Conservation (phyloP, 495 filamentous ascomycete species). For the Penicillium roqueforti region DNA sequence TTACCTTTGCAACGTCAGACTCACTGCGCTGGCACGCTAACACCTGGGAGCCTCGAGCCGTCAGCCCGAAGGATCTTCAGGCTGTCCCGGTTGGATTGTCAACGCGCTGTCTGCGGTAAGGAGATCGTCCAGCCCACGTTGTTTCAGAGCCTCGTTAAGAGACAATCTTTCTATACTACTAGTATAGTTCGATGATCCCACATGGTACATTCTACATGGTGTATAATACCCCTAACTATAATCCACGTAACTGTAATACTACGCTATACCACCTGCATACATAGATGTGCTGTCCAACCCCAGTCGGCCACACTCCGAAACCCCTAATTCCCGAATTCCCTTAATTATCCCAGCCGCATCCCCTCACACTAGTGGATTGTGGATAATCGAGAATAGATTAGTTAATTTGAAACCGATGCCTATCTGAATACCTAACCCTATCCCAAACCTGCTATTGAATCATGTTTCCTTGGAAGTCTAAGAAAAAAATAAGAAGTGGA, state of each 20-base stretch:
- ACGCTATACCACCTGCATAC: constrained; percentile 1
- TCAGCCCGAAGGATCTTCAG: constrained; percentile 5
- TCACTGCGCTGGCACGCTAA: background rate
- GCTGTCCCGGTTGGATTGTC: constrained; percentile 1
- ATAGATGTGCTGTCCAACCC: constrained; percentile 2
- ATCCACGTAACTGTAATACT: background rate
- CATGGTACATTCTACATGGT: no score
- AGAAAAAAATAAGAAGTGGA: background rate
- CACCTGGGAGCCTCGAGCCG: background rate
- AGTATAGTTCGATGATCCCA: background rate
- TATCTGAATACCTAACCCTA: background rate
- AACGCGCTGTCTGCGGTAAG: constrained; percentile 9
- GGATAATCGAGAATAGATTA: background rate
- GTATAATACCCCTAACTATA: no score
- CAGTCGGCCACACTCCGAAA: background rate
- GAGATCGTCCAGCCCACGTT: constrained; percentile 9
- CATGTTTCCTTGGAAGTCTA: background rate
- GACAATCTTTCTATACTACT: background rate
- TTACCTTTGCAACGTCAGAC: background rate
- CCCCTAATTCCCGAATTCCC: background rate
- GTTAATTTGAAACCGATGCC: background rate
- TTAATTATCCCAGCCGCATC: background rate
- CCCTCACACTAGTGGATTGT: constrained; percentile 2
- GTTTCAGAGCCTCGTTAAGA: constrained; percentile 9
- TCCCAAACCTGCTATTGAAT: background rate